Percentiles rank a stretch among this genome's conserved stretches.
Conservation (phyloP, 2,329 filamentous ascomycete species). For the Thielaviopsis euricoi region DNA sequence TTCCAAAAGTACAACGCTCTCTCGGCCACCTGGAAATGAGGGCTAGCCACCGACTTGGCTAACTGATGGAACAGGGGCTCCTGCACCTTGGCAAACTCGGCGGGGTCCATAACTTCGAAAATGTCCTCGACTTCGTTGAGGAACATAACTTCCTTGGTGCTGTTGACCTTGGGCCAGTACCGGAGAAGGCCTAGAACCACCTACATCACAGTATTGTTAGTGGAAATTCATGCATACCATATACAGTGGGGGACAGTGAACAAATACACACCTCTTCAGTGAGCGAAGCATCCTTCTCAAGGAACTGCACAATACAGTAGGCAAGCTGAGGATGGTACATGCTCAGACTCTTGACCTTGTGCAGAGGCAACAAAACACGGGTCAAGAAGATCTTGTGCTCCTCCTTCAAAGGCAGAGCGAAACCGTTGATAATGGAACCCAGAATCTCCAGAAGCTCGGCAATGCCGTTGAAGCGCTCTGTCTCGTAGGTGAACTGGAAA, state of each 20-base stretch:
- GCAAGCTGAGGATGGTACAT: slow-evolving; percentile 99
- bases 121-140: slow-evolving; percentile 98
- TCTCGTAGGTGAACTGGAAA: slow-evolving; percentile 99
- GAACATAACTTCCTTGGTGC: slow-evolving; percentile 99
- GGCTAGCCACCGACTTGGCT: slow-evolving; percentile 93
- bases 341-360: slow-evolving; percentile 97
- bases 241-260: slow-evolving; percentile 6
- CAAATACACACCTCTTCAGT: slow-evolving; percentile 68
- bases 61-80: slow-evolving; percentile 94
- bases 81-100: slow-evolving; percentile 96
- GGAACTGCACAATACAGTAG: slow-evolving; percentile 96
- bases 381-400: slow-evolving; percentile 98
- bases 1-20: slow-evolving; percentile 99
- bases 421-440: slow-evolving; percentile 97
- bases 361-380: slow-evolving; percentile 75
- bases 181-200: slow-evolving; percentile 86
- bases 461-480: slow-evolving; percentile 95
- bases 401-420: slow-evolving; percentile 89
- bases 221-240: background rate
- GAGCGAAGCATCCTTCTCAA: slow-evolving; percentile 91
- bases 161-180: slow-evolving; percentile 99
- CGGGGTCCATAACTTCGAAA: slow-evolving; percentile 98
- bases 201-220: slow-evolving; percentile 25
- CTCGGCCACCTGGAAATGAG: slow-evolving; percentile 97
- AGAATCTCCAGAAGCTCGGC: slow-evolving; percentile 92